Conservation (phyloP, 148 eudicot genomes). For the Salicornia ramosissima region DNA sequence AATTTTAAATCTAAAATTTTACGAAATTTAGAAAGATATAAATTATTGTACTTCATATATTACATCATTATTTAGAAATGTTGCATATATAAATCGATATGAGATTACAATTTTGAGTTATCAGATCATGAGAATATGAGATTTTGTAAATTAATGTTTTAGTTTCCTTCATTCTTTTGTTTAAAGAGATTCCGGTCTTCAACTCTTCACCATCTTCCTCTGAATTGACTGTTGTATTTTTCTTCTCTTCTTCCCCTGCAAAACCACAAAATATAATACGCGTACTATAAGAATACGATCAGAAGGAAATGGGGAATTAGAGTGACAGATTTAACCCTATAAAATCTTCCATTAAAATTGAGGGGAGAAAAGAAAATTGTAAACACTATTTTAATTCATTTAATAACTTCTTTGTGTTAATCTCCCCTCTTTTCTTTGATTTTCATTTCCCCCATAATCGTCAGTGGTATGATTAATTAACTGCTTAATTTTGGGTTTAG, state of each 20-base stretch:
- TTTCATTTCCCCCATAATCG: neutral
- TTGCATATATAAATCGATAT: too few species aligned
- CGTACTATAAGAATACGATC: too few species aligned
- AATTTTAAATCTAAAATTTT: too few species aligned
- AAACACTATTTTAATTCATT: neutral
- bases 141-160: neutral
- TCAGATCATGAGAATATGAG: too few species aligned
- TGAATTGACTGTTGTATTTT: neutral
- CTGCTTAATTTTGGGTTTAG: conserved; percentile 10
- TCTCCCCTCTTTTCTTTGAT: neutral
- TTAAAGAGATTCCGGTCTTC: neutral
- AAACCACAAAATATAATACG: neutral
- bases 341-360: neutral
- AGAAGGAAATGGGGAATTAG: neutral
- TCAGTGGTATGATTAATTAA: neutral
- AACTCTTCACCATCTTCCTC: neutral
- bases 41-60: too few species aligned
- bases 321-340: neutral
- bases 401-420: neutral
- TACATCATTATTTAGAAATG: too few species aligned
- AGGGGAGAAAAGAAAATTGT: neutral
- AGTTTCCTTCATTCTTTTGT: neutral
- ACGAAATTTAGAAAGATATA: too few species aligned
- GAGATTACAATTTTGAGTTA: too few species aligned
- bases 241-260: neutral